A percentile compares a stretch with the other conserved stretches of the same genome.
Evolutionary conservation across 1,139 yeast genomes (phyloP).

Genomic region (Arxiozyma bovina): DNA sequence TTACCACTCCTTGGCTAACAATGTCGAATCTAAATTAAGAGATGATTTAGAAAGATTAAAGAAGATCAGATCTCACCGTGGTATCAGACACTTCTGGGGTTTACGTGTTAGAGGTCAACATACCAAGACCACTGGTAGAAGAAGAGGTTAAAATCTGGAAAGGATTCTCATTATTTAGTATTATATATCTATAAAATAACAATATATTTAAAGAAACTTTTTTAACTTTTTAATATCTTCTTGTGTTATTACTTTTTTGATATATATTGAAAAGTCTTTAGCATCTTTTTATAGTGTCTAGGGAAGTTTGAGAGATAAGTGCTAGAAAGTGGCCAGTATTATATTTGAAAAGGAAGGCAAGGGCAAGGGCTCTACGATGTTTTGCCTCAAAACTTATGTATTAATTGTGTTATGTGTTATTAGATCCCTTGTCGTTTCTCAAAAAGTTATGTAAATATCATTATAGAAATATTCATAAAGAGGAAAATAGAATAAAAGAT

Average conservation of each 20-base stretch:
- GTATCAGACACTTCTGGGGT: conserved; percentile 99
- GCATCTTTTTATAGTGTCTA: too few species aligned
- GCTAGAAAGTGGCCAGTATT: too few species aligned
- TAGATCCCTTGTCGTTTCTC: too few species aligned
- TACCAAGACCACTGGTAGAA: conserved; percentile 99
- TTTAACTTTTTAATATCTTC: neutral
- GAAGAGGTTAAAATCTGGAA: conserved; percentile 33
- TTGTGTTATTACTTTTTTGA: neutral
- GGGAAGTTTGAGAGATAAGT: too few species aligned
- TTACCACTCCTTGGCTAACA: conserved; percentile 97
- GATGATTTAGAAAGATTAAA: conserved; percentile 99
- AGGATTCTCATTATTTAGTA: neutral
- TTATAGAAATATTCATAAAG: too few species aligned
- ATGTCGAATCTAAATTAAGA: conserved; percentile 98
- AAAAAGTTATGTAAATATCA: too few species aligned
- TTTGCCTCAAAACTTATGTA: too few species aligned
- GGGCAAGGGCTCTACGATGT: too few species aligned
- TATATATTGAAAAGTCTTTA: neutral
- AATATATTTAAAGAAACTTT: neutral
- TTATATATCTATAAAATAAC: neutral
- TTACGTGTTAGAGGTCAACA: conserved; percentile 96
- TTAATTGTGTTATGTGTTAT: too few species aligned
- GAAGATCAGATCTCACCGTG: conserved; percentile 99
- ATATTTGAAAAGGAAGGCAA: neutral
- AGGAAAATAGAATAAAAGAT: too few species aligned